Conservation (phyloP, 495 filamentous ascomycete genomes). For the Annulohypoxylon bovei region DNA sequence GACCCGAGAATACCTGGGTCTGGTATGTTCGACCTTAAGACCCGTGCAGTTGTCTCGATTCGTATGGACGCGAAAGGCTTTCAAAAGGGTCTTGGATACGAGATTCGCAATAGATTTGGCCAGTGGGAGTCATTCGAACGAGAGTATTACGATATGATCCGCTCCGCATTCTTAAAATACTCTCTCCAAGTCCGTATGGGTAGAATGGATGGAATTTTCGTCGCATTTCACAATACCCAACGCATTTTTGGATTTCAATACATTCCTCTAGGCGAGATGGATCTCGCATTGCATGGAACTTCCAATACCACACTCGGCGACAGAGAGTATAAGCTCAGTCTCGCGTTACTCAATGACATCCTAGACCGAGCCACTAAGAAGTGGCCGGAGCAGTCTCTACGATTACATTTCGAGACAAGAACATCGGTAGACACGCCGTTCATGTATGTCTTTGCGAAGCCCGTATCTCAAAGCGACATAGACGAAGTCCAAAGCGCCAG, state of each 20-base stretch:
- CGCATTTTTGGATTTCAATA: slow-evolving; percentile 99
- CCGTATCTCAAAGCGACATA: slow-evolving; percentile 76
- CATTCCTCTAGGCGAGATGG: slow-evolving; percentile 85
- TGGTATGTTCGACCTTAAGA: slow-evolving; percentile 98
- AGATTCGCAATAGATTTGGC: slow-evolving; percentile 79
- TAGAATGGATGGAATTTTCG: slow-evolving; percentile 98
- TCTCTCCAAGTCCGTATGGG: slow-evolving; percentile 95
- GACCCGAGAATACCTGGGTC: slow-evolving; percentile 87
- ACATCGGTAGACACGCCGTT: slow-evolving; percentile 61
- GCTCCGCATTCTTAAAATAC: slow-evolving; percentile 95
- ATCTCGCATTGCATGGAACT: slow-evolving; percentile 81
- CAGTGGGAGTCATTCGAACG: slow-evolving; percentile 91
- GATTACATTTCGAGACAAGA: slow-evolving; percentile 87
- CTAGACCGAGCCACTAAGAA: slow-evolving; percentile 76
- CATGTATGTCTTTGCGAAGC: slow-evolving; percentile 92
- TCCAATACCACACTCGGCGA: slow-evolving; percentile 74
- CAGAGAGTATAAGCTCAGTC: slow-evolving; percentile 83
- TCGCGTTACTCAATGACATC: slow-evolving; percentile 79
- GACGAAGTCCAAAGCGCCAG: slow-evolving; percentile 75
- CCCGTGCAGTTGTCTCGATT: slow-evolving; percentile 87
- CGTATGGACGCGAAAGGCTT: slow-evolving; percentile 82
- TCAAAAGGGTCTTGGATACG: slow-evolving; percentile 83
- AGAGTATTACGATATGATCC: slow-evolving; percentile 97
- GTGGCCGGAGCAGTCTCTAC: slow-evolving; percentile 79
- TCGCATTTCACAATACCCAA: slow-evolving; percentile 96